Evolutionary conservation across 495 filamentous ascomycete species (phyloP).

Genomic region (Neurospora sp.): DNA sequence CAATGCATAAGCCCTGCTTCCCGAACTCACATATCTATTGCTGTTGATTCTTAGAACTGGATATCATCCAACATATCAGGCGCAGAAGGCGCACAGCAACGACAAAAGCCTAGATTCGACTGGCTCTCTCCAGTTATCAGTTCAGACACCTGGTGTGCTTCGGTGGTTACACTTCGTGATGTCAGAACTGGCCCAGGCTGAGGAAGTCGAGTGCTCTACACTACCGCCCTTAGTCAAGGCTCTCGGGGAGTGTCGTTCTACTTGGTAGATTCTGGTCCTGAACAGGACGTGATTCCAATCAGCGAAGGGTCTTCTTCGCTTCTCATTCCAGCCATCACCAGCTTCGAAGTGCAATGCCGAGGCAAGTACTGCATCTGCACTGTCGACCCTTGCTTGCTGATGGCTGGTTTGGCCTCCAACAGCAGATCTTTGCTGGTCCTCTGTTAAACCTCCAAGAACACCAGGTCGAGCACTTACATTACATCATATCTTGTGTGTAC

Average conservation of each 20-base stretch:
- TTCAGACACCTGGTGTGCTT: neutral
- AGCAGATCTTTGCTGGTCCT: neutral
- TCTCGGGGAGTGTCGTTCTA: neutral
- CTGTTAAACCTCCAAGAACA: neutral
- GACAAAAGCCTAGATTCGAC: neutral
- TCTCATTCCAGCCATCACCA: neutral
- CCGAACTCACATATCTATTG: neutral
- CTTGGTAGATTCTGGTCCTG: neutral
- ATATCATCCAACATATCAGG: neutral
- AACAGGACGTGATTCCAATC: neutral
- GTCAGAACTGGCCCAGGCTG: neutral
- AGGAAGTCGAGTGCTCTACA: neutral
- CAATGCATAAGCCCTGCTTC: neutral
- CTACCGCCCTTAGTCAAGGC: neutral
- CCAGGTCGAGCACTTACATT: neutral
- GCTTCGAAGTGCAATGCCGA: neutral
- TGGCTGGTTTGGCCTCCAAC: neutral
- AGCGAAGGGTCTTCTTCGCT: neutral
- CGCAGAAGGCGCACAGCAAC: neutral
- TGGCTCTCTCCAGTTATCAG: neutral
- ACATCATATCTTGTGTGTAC: neutral
- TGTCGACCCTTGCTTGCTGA: neutral
- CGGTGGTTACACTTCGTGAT: neutral
- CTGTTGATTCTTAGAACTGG: neutral
- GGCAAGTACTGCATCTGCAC: neutral